Evolutionary conservation across 2,329 filamentous ascomycete species (phyloP).

Genomic region (Dryadomyces quercivorus): DNA sequence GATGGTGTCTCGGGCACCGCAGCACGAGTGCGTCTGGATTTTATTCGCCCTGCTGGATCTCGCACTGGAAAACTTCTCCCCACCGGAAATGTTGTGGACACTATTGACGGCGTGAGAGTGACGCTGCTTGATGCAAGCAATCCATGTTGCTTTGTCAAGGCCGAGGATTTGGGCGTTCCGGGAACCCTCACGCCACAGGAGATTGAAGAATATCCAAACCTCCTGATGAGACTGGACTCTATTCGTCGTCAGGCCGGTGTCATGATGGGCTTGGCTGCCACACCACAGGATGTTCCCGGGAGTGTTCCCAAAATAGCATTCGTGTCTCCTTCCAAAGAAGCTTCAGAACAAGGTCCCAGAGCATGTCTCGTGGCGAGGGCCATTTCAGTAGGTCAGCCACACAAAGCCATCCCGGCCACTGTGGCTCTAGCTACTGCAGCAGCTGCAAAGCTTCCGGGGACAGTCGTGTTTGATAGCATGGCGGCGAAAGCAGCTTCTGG

Average conservation of each 20-base stretch:
- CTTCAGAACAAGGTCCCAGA: too few species aligned
- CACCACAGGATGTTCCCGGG: constrained; percentile 17
- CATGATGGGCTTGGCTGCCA: constrained; percentile 23
- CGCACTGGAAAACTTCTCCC: constrained; percentile 27
- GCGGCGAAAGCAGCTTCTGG: background rate
- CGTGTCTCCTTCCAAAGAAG: constrained; percentile 19
- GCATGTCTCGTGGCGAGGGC: constrained; percentile 29
- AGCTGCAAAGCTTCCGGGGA: background rate
- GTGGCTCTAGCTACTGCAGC: constrained; percentile 18
- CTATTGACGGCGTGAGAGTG: constrained; percentile 18
- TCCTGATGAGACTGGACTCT: constrained; percentile 22
- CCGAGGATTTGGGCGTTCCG: constrained; percentile 18
- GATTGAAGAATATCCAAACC: constrained; percentile 19
- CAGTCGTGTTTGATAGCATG: background rate
- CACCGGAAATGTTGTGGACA: constrained; percentile 24
- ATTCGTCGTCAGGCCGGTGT: constrained; percentile 24
- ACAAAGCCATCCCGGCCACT: constrained; percentile 30
- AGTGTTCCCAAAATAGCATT: constrained; percentile 34
- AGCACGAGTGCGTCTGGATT: constrained; percentile 24
- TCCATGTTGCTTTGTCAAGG: constrained; percentile 27
- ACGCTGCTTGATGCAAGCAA: constrained; percentile 29
- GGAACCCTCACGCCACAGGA: constrained; percentile 11
- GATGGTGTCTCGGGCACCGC: constrained; percentile 26
- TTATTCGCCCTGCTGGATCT: constrained; percentile 26
- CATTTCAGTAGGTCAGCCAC: constrained; percentile 31